Base-by-base conservation (phyloP, 148 eudicot genomes). In the Polygonum aviculare region DNA sequence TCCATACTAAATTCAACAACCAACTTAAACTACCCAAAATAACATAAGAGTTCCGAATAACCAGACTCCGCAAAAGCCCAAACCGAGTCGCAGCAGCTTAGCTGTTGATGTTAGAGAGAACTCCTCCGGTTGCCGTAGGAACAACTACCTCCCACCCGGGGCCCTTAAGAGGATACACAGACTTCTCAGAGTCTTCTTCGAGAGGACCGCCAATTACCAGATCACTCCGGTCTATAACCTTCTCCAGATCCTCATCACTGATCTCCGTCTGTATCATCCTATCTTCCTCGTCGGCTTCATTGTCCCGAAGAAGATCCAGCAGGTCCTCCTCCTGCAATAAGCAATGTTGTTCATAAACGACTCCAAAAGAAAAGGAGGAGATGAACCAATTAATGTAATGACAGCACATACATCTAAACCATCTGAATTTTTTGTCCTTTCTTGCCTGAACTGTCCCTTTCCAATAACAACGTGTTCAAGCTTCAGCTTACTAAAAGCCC, bases 101-200 rank as follows among this genome's bases (percentile, higher is more conserved):
- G 78, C 91, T 90, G 85, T 80, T 89, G 2, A 96, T 84, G n/a
- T 96, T 88, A 45, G 94, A 91, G 54, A 96, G 87, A 82, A 95
- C 85, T 63, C 98, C 94, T 65, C 99, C 97, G 44, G 83, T 80
- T 15, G 92, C 81, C 54, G 87, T 85, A 2, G 98, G 98, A 19
- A 93, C 39, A 18, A 96, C 93, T 45, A 96, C 99, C 82, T 96
- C 99, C 99, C 99, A 96, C 8, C 99, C 99, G 33, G 99, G 98
- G 16, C 99, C 99, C 79, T 91, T 91, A 1, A 87, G 91, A 3
- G 98, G 99, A 73, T 87, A 77, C 50, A 44, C 83, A 67, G 75
- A 69, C 33, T 78, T 80, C 18, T 76, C 78, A 45, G 80, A 41
- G 21, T 78, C 60, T 11, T 77, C 76, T 11, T 77, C 76, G 0